phyloP scores from a whole-genome alignment of 495 filamentous ascomycete species.

The Aspergillus sclerotiicarbonarius region DNA sequence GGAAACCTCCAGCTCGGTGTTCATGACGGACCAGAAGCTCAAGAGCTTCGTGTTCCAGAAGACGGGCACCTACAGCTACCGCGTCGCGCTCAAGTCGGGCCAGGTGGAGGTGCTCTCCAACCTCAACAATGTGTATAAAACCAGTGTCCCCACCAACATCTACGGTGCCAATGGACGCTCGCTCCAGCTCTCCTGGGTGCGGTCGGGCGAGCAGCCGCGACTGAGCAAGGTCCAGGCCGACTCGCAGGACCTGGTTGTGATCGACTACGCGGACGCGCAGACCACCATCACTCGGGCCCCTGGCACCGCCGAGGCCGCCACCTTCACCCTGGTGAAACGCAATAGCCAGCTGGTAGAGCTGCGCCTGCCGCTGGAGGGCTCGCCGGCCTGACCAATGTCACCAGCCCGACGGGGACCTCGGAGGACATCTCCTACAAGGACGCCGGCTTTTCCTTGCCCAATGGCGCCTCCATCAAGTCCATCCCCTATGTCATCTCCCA shows the following conservation, averaged over 20 bases:
- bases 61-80: neutral
- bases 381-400: neutral
- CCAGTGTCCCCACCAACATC: neutral
- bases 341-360: conserved; percentile 1
- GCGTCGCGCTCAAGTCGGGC: neutral
- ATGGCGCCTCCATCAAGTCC: neutral
- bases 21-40: conserved; percentile 12
- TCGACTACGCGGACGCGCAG: neutral
- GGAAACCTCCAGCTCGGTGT: neutral
- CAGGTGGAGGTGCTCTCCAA: conserved; percentile 6
- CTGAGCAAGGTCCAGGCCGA: conserved; percentile 10
- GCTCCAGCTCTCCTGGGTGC: neutral
- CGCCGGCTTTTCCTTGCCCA: neutral
- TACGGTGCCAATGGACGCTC: conserved; percentile 8
- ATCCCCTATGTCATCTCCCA: conserved; percentile 12
- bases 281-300: neutral
- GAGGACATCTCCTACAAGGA: conserved; percentile 6
- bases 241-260: conserved; percentile 1
- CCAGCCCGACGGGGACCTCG: neutral
- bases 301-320: neutral
- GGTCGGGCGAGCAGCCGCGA: conserved; percentile 1
- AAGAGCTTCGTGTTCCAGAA: conserved; percentile 6
- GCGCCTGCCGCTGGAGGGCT: neutral
- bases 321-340: neutral
- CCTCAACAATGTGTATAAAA: neutral